Conservation (phyloP, 108 stramenopile species). For the Cyclotella distinguenda region DNA sequence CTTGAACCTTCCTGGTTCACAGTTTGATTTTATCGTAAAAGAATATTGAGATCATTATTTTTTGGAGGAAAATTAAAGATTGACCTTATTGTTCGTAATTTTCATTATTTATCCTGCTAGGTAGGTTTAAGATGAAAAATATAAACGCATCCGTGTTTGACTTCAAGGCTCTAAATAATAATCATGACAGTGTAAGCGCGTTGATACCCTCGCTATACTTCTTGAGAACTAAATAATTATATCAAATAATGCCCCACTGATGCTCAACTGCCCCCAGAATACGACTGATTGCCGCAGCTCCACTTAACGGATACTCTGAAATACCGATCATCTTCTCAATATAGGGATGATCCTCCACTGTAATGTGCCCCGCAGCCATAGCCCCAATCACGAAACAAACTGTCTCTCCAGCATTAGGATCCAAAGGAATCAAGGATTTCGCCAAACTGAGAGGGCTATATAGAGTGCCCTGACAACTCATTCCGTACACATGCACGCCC, state of each 20-base stretch:
- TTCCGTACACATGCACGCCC: constrained; percentile 87
- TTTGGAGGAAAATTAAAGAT: too few species aligned
- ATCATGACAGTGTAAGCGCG: too few species aligned
- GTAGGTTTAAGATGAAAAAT: too few species aligned
- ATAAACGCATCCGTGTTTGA: too few species aligned
- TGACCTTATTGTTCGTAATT: too few species aligned
- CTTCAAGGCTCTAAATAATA: too few species aligned
- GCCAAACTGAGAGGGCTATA: constrained; percentile 87
- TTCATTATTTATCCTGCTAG: too few species aligned
- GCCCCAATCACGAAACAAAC: constrained; percentile 96
- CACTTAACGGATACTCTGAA: constrained; percentile 94
- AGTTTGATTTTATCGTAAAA: too few species aligned
- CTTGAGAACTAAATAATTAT: too few species aligned
- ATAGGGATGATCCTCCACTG: constrained; percentile 91
- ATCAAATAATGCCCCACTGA: constrained; percentile 92
- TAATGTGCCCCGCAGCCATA: constrained; percentile 93
- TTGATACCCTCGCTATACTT: too few species aligned
- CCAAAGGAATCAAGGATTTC: constrained; percentile 66
- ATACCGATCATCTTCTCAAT: constrained; percentile 95
- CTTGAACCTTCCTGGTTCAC: too few species aligned
- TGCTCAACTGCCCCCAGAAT: constrained; percentile 92
- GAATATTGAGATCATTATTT: too few species aligned
- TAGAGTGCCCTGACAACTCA: constrained; percentile 78
- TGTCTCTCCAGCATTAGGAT: constrained; percentile 46
- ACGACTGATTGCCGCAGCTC: constrained; percentile 89